phyloP scores from a whole-genome alignment of 2,329 filamentous ascomycete species.

The Waltergamsia citrina region DNA sequence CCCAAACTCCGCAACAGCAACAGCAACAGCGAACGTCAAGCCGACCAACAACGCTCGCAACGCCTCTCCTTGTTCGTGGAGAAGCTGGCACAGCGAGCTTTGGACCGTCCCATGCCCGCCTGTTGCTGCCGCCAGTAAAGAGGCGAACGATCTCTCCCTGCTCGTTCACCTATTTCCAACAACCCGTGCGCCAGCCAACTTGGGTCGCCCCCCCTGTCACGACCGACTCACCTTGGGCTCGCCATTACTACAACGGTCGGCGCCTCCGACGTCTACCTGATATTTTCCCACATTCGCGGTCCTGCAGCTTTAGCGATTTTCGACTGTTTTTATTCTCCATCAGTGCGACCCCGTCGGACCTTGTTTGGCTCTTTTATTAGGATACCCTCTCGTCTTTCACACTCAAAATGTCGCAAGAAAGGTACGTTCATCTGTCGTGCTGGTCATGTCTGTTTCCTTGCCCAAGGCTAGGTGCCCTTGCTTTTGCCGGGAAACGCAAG shows the following conservation, averaged over 20 bases:
- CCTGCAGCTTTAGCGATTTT: background rate
- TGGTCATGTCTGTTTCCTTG: background rate
- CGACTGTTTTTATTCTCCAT: background rate
- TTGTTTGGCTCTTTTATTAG: background rate
- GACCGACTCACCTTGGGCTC: background rate
- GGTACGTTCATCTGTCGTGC: background rate
- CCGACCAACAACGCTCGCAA: no score
- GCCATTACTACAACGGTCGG: background rate
- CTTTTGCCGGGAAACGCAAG: background rate
- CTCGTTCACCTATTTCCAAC: no score
- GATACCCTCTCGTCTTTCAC: background rate
- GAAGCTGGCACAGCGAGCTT: no score
- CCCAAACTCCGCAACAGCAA: no score
- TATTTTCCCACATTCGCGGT: background rate
- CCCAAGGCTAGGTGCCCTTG: background rate
- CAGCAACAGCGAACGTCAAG: no score
- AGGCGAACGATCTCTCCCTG: no score
- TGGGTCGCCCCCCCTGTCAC: no score
- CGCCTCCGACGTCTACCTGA: background rate
- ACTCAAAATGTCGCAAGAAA: slow-evolving; percentile 2
- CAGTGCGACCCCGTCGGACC: background rate
- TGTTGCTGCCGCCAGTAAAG: no score
- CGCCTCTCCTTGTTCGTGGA: no score
- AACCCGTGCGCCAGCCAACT: no score
- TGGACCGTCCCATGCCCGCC: no score